Conservation (phyloP, 371 early-diverging fungal genomes). For the Mucor velutinosus region DNA sequence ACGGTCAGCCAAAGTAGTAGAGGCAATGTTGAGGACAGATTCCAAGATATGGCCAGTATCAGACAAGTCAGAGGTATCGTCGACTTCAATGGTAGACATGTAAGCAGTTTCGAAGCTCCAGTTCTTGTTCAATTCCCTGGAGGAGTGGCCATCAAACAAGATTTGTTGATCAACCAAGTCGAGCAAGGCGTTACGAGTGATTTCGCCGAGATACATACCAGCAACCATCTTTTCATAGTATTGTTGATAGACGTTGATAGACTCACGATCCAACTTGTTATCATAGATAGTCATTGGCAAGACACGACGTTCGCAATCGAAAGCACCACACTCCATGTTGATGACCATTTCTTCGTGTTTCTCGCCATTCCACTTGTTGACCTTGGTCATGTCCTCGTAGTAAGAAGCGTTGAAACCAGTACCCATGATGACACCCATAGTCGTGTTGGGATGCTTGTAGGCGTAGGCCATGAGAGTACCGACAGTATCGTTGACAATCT, state of each 20-base stretch:
- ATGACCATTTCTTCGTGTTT: slow-evolving; percentile 55
- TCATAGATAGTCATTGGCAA: slow-evolving; percentile 76
- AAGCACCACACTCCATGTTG: slow-evolving; percentile 75
- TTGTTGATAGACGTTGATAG: slow-evolving; percentile 64
- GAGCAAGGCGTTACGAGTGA: slow-evolving; percentile 69
- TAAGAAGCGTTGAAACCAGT: slow-evolving; percentile 95
- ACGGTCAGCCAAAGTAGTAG: slow-evolving; percentile 79
- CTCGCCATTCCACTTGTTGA: slow-evolving; percentile 66
- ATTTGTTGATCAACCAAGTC: slow-evolving; percentile 62
- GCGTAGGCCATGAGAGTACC: slow-evolving; percentile 91
- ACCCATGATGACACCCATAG: slow-evolving; percentile 92
- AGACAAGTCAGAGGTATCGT: slow-evolving; percentile 65
- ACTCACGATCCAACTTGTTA: slow-evolving; percentile 60
- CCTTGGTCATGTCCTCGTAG: slow-evolving; percentile 71
- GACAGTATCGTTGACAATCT: slow-evolving; percentile 95
- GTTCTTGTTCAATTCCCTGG: slow-evolving; percentile 68
- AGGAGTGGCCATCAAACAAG: slow-evolving; percentile 60
- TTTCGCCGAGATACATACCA: slow-evolving; percentile 85
- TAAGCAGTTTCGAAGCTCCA: slow-evolving; percentile 89
- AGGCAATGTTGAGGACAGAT: slow-evolving; percentile 63
- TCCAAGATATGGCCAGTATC: slow-evolving; percentile 78
- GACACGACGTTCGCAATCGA: slow-evolving; percentile 62
- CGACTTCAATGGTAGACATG: slow-evolving; percentile 89
- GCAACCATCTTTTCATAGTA: slow-evolving; percentile 82
- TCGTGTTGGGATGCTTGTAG: slow-evolving; percentile 78